phyloP scores from a whole-genome alignment of 2,329 filamentous ascomycete genomes.

The Arthroderma uncinatum region DNA sequence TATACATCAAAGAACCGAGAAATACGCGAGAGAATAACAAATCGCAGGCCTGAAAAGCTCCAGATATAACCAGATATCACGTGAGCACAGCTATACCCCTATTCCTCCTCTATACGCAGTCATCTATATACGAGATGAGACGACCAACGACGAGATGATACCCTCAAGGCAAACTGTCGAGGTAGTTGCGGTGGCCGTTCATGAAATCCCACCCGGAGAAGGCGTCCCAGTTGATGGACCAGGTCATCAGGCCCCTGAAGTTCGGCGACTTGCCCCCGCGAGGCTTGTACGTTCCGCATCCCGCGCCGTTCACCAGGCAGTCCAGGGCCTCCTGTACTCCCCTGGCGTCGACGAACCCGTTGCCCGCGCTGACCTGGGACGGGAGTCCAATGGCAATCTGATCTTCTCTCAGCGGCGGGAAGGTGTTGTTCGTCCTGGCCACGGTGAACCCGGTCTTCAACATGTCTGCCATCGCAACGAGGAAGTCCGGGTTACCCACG shows the following conservation, averaged over 20 bases:
- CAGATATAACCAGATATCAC: neutral
- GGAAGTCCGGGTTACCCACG: constrained; percentile 5
- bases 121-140: neutral
- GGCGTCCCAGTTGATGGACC: constrained; percentile 8
- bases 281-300: constrained; percentile 6
- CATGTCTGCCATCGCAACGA: constrained; percentile 9
- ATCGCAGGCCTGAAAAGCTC: neutral
- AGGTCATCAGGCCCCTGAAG: constrained; percentile 6
- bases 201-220: constrained; percentile 6
- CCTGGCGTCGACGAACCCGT: neutral
- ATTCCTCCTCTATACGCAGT: too few species aligned
- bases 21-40: neutral
- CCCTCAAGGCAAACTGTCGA: neutral
- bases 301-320: constrained; percentile 4
- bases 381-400: constrained; percentile 7
- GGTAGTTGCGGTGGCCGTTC: constrained; percentile 3
- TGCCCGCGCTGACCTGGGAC: neutral
- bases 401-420: constrained; percentile 6
- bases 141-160: neutral
- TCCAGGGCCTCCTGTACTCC: constrained; percentile 3
- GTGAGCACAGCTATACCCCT: neutral
- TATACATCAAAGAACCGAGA: neutral
- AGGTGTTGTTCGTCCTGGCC: constrained; percentile 6
- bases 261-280: neutral
- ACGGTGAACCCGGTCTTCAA: constrained; percentile 8